Evolutionary conservation across 371 early-diverging fungal genomes (phyloP), one percentile per base, ranked within the genome.

Genomic region (Basidiobolus meristosporus): DNA sequence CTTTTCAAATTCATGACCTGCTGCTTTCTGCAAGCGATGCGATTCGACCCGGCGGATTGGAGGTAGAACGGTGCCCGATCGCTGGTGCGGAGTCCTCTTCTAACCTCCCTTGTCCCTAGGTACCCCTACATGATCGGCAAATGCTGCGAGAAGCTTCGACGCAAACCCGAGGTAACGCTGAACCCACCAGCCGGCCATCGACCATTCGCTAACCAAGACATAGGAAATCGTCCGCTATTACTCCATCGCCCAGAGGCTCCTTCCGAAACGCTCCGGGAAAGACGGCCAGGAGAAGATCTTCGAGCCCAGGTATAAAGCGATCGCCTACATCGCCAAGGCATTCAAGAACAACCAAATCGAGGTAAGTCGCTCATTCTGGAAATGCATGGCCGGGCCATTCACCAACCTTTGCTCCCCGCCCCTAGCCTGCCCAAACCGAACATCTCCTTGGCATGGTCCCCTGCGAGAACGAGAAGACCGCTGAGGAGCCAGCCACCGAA

Each of bases 61-160:
- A 26, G 26, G 26, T 26, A 26, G 26, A 3, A 9, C 9, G 26
- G 26, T 5, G 26, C 9, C 9, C 3, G 3, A 5, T 26, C 5
- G 5, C 26, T 26, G 3, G 26, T 26, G 26, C 9, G 3, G 26
- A 9, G 9, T 9, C 3, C 9, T 39, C 16, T n/a, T 4, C 19
- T 16, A 10, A 7, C 19, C 14, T n/a, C n/a, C n/a, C n/a, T 16
- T 19, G 6, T 12, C 38, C 15, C 7, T 20, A 44, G 44, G 17
- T 32, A 39, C 21, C 44, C 44, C 11, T 44, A 44, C 26, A 44
- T 44, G 44, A 7, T 44, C 16, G 44, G 44, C 6, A 39, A 44
- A 39, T 39, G 39, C 28, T 39, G 31, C 10, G 39, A 44, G 22
- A 39, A 39, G 23, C 44, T 44, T 33, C 11, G 32, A 28, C 38